Conservation (phyloP, 2,329 filamentous ascomycete genomes). For the Cytospora piceae region DNA sequence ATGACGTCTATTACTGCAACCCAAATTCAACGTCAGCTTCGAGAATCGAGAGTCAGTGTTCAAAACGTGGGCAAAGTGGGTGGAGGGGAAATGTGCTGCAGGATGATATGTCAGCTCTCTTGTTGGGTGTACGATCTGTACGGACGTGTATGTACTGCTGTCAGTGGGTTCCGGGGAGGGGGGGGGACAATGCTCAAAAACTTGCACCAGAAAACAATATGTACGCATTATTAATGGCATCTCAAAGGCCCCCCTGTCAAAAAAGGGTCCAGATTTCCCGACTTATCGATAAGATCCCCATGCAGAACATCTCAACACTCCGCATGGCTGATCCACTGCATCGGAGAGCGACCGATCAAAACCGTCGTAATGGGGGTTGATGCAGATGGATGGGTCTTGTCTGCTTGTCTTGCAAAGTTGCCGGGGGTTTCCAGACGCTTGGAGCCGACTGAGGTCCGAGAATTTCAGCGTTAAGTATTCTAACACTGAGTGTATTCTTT, state of each 20-base stretch:
- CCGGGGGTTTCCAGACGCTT: conserved; percentile 14
- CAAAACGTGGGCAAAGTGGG: conserved; percentile 13
- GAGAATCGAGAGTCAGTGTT: conserved; percentile 12
- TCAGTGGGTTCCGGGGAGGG: neutral
- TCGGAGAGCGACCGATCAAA: conserved; percentile 20
- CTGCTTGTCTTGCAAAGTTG: conserved; percentile 4
- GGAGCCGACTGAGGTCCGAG: conserved; percentile 10
- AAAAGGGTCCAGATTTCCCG: conserved; percentile 4
- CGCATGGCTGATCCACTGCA: conserved; percentile 25
- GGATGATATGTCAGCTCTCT: neutral
- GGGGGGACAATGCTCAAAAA: neutral
- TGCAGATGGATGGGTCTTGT: neutral
- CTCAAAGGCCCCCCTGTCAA: neutral
- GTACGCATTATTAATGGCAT: neutral
- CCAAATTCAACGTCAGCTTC: conserved; percentile 24
- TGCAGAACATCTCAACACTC: conserved; percentile 22
- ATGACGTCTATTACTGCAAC: conserved; percentile 24
- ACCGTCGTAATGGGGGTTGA: neutral
- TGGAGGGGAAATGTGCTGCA: neutral
- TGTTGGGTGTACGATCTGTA: neutral
- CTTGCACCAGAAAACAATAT: neutral
- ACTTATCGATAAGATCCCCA: conserved; percentile 21
- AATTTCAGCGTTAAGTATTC: neutral
- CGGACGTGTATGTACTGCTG: too few relatives aligned
- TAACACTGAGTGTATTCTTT: too few relatives aligned